These are phyloP conservation scores for Symbiodinium pilosum DNA, from an alignment of 73 alveolate genomes.

Conservation along the genomic window DNA sequence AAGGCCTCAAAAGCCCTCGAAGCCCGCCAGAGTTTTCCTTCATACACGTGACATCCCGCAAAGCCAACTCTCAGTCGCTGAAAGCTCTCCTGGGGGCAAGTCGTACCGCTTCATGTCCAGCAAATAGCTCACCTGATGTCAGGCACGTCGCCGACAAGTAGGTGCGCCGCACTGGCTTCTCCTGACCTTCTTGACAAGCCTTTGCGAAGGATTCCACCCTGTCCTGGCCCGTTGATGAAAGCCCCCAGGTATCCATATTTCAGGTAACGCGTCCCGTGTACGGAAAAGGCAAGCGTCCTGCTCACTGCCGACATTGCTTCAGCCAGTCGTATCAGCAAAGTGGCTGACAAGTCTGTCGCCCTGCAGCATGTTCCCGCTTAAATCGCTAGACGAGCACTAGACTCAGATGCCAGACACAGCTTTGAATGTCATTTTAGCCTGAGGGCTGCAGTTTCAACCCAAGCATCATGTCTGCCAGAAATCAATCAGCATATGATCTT, in stretches of 20 bases:
- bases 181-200: constrained; percentile 19
- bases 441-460: no score
- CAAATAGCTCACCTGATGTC: constrained; percentile 23
- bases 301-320: constrained; percentile 64
- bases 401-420: no score
- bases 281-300: not conserved
- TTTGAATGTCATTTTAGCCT: no score
- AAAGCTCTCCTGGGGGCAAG: constrained; percentile 68
- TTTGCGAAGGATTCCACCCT: constrained; percentile 43
- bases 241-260: no score
- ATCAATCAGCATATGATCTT: no score
- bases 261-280: no score
- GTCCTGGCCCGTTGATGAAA: constrained; percentile 16
- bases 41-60: no score
- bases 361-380: constrained; percentile 19
- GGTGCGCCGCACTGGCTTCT: not conserved
- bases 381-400: no score
- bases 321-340: constrained; percentile 31
- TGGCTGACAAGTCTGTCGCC: constrained; percentile 57
- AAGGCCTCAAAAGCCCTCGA: constrained; percentile 24
- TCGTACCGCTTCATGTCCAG: constrained; percentile 92
- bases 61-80: not conserved
- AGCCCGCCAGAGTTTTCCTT: constrained; percentile 84
- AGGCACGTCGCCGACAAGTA: not conserved
- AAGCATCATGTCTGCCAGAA: no score